These are phyloP conservation scores for Psilocybe cyanescens DNA, from an alignment of 768 basidiomycete species.

Conservation along the genomic window DNA sequence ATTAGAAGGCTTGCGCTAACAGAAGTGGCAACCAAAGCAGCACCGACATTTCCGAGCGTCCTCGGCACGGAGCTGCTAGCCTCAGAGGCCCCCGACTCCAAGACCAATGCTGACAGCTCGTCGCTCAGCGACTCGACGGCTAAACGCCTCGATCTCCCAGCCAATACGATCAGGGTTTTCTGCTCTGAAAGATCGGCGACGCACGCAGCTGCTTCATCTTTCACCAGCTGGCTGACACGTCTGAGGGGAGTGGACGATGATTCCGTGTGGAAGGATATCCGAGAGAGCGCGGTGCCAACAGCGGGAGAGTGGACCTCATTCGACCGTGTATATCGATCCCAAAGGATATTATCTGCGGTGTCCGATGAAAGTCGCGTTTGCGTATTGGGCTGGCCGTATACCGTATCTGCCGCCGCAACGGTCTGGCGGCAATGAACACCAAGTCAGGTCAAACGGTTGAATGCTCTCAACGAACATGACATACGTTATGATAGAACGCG, in stretches of 20 bases:
- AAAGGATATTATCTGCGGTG: slow-evolving; percentile 83
- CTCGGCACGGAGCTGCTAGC: slow-evolving; percentile 64
- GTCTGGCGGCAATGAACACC: slow-evolving; percentile 38
- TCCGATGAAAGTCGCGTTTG: slow-evolving; percentile 73
- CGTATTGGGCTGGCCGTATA: slow-evolving; percentile 69
- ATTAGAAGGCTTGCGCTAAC: slow-evolving; percentile 55
- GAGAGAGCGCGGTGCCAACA: slow-evolving; percentile 49
- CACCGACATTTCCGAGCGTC: slow-evolving; percentile 78
- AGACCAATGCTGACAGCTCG: slow-evolving; percentile 60
- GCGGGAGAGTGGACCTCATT: slow-evolving; percentile 28
- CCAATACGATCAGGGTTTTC: slow-evolving; percentile 63
- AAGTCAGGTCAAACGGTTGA: not conserved
- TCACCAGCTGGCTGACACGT: slow-evolving; percentile 49
- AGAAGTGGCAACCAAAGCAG: slow-evolving; percentile 62
- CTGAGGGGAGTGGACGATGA: slow-evolving; percentile 60
- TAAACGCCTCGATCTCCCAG: slow-evolving; percentile 77
- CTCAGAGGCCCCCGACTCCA: slow-evolving; percentile 44
- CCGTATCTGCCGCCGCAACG: slow-evolving; percentile 62
- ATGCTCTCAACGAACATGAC: not conserved
- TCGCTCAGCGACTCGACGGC: slow-evolving; percentile 58
- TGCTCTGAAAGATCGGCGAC: slow-evolving; percentile 20
- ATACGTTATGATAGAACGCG: slow-evolving; percentile 34
- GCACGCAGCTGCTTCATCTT: slow-evolving; percentile 28
- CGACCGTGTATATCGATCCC: slow-evolving; percentile 62
- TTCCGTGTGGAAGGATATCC: slow-evolving; percentile 63